These are phyloP conservation scores for Termitomyces sp. DNA, from an alignment of 768 basidiomycete genomes.

Conservation along the genomic window DNA sequence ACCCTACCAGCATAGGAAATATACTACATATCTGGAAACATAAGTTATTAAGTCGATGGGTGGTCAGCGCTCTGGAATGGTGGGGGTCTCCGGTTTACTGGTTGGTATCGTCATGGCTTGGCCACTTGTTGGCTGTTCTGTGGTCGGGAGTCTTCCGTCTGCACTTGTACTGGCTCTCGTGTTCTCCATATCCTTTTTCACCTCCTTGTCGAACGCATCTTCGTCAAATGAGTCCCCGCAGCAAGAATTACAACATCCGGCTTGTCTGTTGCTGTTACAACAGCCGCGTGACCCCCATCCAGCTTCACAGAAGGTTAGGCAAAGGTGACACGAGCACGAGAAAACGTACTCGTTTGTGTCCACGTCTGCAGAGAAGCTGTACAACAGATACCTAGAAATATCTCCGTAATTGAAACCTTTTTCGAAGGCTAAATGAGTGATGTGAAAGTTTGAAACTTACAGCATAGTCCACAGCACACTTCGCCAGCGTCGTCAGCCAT, in stretches of 20 bases:
- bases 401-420: background rate
- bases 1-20: too few relatives aligned
- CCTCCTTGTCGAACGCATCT: conserved; percentile 35
- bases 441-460: conserved; percentile 11
- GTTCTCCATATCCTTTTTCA: conserved; percentile 31
- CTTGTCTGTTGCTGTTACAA: conserved; percentile 19
- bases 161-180: conserved; percentile 21
- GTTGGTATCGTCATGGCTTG: conserved; percentile 6
- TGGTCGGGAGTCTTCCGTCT: conserved; percentile 12
- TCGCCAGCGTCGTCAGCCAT: conserved; percentile 1
- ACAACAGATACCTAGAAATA: conserved; percentile 12
- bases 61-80: background rate
- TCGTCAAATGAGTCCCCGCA: conserved; percentile 38
- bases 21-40: background rate
- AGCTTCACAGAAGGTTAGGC: conserved; percentile 13
- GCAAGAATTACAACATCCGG: conserved; percentile 43
- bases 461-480: conserved; percentile 23
- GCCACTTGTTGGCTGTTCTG: conserved; percentile 16
- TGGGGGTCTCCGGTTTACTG: background rate
- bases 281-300: conserved; percentile 26
- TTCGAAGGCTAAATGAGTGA: background rate
- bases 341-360: conserved; percentile 20
- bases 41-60: background rate
- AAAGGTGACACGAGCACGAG: background rate
- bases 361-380: conserved; percentile 16